Evolutionary conservation across 192 early-diverging fungal genomes (phyloP), one percentile per base, ranked within the genome.

Genomic region (Umbelopsis sp.): DNA sequence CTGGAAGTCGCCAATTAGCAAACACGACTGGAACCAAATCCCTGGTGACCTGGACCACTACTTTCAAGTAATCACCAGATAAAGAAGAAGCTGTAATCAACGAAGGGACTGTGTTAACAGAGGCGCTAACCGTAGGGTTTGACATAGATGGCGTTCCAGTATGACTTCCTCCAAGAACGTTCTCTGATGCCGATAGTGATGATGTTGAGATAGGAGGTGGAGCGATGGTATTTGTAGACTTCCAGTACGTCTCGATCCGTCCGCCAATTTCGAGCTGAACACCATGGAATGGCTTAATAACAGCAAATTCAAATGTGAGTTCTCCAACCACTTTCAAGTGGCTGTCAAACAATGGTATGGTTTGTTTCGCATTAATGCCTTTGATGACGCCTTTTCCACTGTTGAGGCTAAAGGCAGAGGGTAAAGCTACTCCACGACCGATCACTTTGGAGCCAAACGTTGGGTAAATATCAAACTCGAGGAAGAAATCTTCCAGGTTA

Each of bases 231-330:
- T 93, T 93, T 11, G 95, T 97, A 6, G 95, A 93, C 84, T 98
- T 99, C 98, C 98, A 99, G 80, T 99, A 99, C 0, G 98, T 99
- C 75, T 97, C 96, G 22, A 98, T 92, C 44, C 91, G 91, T 22
- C 98, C 98, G 21, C 96, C 98, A 76, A 98, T 97, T 80, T 93
- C 91, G 71, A 99, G 82, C 45, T 90, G 86, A 2, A 93, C 89
- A 50, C 95, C 96, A 52, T 84, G 85, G 78, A 99, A 96, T 2
- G 98, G 94, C 66, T 88, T 87, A 32, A 99, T 86, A 5, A 96
- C 85, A 26, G 91, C 83, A 68, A 90, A 94, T 56, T 89, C 91
- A 70, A 97, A 95, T 26, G 87, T 79, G 25, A 98, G 56, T 74
- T 99, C 95, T 0, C 96, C 98, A 21, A 99, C 91, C 0, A 97